A percentile compares a stretch with the other conserved stretches of the same genome.
These are phyloP conservation scores for Pisolithus orientalis DNA, from an alignment of 768 basidiomycete species.

Conservation along the genomic window DNA sequence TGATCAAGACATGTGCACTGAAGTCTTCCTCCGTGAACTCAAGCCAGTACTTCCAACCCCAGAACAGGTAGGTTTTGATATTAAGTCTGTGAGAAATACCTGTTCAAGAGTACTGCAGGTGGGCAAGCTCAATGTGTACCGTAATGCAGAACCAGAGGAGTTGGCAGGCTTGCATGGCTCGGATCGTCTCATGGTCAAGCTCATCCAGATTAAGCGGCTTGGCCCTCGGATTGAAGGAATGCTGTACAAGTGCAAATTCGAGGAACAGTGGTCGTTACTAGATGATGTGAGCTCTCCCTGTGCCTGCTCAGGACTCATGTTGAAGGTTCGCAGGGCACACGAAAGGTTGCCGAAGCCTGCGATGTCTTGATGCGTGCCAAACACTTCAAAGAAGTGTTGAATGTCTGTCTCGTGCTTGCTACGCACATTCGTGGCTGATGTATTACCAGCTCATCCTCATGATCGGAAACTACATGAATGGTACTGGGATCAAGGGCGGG, in stretches of 20 bases:
- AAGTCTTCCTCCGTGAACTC: slow-evolving; percentile 84
- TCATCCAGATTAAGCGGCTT: slow-evolving; percentile 90
- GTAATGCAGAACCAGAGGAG: slow-evolving; percentile 80
- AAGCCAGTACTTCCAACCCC: slow-evolving; percentile 86
- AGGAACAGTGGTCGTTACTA: slow-evolving; percentile 75
- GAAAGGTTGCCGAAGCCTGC: slow-evolving; percentile 77
- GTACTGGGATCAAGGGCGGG: slow-evolving; percentile 91
- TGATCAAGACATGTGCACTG: slow-evolving; percentile 80
- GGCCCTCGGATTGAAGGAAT: slow-evolving; percentile 89
- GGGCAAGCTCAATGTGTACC: slow-evolving; percentile 86
- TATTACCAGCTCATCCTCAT: slow-evolving; percentile 71
- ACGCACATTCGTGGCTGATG: not conserved
- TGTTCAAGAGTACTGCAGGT: slow-evolving; percentile 38
- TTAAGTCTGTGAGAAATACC: not conserved
- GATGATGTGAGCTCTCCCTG: slow-evolving; percentile 55
- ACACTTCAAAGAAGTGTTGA: slow-evolving; percentile 85
- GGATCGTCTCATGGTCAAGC: slow-evolving; percentile 93
- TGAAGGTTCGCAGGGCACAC: slow-evolving; percentile 52
- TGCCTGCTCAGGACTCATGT: slow-evolving; percentile 2
- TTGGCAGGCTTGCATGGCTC: slow-evolving; percentile 87
- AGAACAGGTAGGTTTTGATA: slow-evolving; percentile 56
- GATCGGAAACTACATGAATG: slow-evolving; percentile 98
- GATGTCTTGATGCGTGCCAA: slow-evolving; percentile 74
- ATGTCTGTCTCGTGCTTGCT: slow-evolving; percentile 39
- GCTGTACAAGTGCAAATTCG: slow-evolving; percentile 86